Conservation (phyloP, 1,139 yeast genomes). For the Hanseniaspora gamundiae region DNA sequence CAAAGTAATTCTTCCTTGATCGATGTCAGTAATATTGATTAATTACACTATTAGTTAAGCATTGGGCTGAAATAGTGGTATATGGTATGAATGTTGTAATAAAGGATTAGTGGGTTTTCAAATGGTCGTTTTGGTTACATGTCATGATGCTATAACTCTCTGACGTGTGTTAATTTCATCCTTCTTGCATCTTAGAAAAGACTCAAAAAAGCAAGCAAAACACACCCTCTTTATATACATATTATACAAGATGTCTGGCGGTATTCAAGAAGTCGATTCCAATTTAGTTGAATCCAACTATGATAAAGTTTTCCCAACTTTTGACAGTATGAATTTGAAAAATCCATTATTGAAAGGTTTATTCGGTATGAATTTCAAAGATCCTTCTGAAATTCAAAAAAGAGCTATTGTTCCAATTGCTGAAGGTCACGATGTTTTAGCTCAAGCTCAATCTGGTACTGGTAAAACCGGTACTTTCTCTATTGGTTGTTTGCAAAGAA, state of each 20-base stretch:
- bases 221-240: too few species aligned
- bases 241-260: conserved; percentile 31
- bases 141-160: too few species aligned
- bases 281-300: conserved; percentile 89
- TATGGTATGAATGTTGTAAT: too few species aligned
- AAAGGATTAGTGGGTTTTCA: too few species aligned
- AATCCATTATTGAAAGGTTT: conserved; percentile 73
- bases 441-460: conserved; percentile 99
- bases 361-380: conserved; percentile 96
- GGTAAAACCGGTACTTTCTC: conserved; percentile 99
- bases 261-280: conserved; percentile 75
- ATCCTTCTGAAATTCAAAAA: conserved; percentile 96
- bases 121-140: too few species aligned
- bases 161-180: too few species aligned
- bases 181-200: too few species aligned
- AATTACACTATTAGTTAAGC: too few species aligned
- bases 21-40: too few species aligned
- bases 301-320: conserved; percentile 76
- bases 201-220: conserved; percentile 1
- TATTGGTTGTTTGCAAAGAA: conserved; percentile 90
- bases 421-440: conserved; percentile 93
- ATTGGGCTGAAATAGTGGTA: too few species aligned
- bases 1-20: too few species aligned
- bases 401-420: conserved; percentile 96
- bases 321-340: conserved; percentile 78